Conservation (phyloP, 2,329 filamentous ascomycete species). For the Clarireedia homoeocarpa region DNA sequence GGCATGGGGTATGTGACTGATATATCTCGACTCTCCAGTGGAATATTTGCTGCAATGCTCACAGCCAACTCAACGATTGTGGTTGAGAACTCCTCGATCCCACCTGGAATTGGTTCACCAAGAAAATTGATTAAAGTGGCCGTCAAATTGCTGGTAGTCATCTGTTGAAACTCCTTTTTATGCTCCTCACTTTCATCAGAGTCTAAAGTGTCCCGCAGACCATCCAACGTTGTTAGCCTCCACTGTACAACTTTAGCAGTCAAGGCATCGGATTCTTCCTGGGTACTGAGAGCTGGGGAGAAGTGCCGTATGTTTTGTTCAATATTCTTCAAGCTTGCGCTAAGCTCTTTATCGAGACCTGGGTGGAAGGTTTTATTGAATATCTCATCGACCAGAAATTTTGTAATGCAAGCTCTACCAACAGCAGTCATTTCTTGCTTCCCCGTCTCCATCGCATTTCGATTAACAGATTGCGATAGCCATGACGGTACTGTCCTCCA, state of each 20-base stretch:
- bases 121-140: constrained; percentile 66
- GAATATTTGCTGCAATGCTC: constrained; percentile 76
- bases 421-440: constrained; percentile 98
- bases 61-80: constrained; percentile 93
- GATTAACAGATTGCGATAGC: constrained; percentile 72
- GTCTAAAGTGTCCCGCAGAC: constrained; percentile 64
- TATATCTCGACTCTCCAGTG: constrained; percentile 85
- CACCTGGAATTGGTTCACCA: constrained; percentile 66
- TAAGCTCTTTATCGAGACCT: constrained; percentile 68
- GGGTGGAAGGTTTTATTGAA: constrained; percentile 93
- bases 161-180: constrained; percentile 59
- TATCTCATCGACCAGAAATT: constrained; percentile 85
- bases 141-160: constrained; percentile 60
- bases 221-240: constrained; percentile 89
- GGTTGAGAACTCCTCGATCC: constrained; percentile 77
- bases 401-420: constrained; percentile 78
- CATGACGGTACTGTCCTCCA: constrained; percentile 78
- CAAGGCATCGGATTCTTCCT: constrained; percentile 84
- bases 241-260: constrained; percentile 84
- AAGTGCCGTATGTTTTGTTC: constrained; percentile 80
- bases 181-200: constrained; percentile 59
- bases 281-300: constrained; percentile 63
- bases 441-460: constrained; percentile 76
- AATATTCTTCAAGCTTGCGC: constrained; percentile 72
- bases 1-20: constrained; percentile 79